Base-by-base conservation (phyloP, 768 basidiomycete species). In the Mycena vitilis region DNA sequence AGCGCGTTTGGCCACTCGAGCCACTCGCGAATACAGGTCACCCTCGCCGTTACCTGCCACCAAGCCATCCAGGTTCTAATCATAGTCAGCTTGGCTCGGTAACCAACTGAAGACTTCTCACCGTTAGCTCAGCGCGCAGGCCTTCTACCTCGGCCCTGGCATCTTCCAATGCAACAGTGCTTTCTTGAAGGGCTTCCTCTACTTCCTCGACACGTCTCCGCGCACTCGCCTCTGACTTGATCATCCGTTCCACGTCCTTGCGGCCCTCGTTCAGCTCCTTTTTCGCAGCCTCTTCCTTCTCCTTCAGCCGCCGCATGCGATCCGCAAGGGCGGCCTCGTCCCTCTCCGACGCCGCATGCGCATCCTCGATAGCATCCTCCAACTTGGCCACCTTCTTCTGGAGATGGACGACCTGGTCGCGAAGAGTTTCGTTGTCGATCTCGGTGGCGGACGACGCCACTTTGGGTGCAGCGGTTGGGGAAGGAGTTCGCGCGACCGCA, bases 381-480 rank as follows among this genome's bases (percentile, higher is more conserved):
- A 97, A 83, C 45, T 81, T 82, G 2, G 85, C 78, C 36, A 96
- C 85, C 77, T 91, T 92, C 75, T 87, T 88, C 75, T 95, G 92
- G 40, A 97, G 83, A 78, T 99, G 94, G 47, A 88, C 87, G n/a
- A 95, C 86, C 77, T 99, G 96, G 36, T 96, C 96, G 18, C 87
- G 89, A 15, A 98, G 87, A 16, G 89, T 91, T 77, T 99, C 96
- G 74, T 98, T 98, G 78, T 99, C 96, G 70, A 99, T 99, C 75
- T 95, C 89, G 3, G 90, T 87, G 0, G 96, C 96, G 11, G 94
- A 90, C 6, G 87, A 80, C 5, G 87, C 83, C 34, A 44, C 76
- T 66, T 42, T 84, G 77, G 55, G 83, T 80, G 64, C 42, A 15
- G 71, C 44, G 11, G 68, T 68, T 1, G 75, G 73, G 37, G 77